A percentile compares a stretch with the other conserved stretches of the same genome.
Conservation (phyloP, 208 protist genomes). For the Histomonas meleagridis region DNA sequence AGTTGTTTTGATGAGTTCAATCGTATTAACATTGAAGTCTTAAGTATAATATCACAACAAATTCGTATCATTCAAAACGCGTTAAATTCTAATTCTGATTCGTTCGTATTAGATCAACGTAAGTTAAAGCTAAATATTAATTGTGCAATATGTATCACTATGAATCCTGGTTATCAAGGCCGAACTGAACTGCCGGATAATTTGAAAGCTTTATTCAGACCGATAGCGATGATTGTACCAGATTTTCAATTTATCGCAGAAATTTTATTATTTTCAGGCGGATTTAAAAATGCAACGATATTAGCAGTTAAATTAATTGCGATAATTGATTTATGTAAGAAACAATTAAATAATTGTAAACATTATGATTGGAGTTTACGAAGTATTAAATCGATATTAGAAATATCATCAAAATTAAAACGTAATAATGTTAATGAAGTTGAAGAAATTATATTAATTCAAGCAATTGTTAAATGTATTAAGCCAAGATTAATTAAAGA, state of each 20-base stretch:
- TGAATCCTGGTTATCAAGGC: conserved; percentile 91
- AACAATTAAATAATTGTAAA: conserved; percentile 88
- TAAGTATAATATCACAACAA: conserved; percentile 88
- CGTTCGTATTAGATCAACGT: conserved; percentile 76
- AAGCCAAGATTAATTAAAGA: conserved; percentile 84
- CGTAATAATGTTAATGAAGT: conserved; percentile 35
- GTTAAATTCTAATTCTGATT: conserved; percentile 63
- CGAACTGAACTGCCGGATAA: conserved; percentile 68
- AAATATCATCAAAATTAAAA: conserved; percentile 78
- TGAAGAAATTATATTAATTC: conserved; percentile 73
- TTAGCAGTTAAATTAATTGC: conserved; percentile 83
- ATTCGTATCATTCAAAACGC: conserved; percentile 82
- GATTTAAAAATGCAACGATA: conserved; percentile 75
- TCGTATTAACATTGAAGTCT: conserved; percentile 91
- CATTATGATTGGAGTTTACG: conserved; percentile 94
- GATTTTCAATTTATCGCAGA: conserved; percentile 88
- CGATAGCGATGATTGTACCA: conserved; percentile 64
- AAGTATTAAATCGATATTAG: conserved; percentile 78
- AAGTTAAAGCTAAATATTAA: conserved; percentile 73
- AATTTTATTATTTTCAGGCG: conserved; percentile 87
- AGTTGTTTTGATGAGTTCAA: conserved; percentile 95
- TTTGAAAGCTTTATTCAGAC: conserved; percentile 54
- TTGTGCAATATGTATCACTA: conserved; percentile 89
- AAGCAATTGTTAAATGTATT: conserved; percentile 84
- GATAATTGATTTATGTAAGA: conserved; percentile 78